These are phyloP conservation scores for Capsicum pubescens DNA, from an alignment of 257 asterid species.

Conservation along the genomic window DNA sequence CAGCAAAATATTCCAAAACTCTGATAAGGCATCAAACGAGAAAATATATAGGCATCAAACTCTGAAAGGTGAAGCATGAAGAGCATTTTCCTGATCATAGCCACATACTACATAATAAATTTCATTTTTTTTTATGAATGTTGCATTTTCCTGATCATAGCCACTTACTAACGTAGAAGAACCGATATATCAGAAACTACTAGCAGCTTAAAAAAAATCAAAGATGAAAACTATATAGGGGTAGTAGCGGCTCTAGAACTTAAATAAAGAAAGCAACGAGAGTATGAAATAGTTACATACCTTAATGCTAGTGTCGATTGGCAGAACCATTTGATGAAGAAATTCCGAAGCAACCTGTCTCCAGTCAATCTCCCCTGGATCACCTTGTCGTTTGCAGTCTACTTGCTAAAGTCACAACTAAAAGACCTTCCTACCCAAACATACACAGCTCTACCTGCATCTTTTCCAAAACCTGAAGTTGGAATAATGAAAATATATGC, in stretches of 20 bases:
- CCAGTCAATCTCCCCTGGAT: conserved; percentile 45
- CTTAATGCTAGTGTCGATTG: conserved; percentile 47
- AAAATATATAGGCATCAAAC: too few relatives aligned
- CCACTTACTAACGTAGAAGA: conserved; percentile 6
- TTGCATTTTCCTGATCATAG: too few relatives aligned
- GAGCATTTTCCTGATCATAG: too few relatives aligned
- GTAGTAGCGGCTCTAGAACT: neutral
- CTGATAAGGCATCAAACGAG: neutral
- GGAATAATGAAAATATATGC: conserved; percentile 45
- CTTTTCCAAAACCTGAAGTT: conserved; percentile 34
- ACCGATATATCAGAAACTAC: neutral
- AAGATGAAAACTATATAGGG: neutral
- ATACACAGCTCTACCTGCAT: conserved; percentile 37
- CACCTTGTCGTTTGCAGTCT: conserved; percentile 31
- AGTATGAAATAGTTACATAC: conserved; percentile 33
- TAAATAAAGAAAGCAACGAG: neutral
- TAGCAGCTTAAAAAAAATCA: neutral
- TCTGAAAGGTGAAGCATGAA: too few relatives aligned
- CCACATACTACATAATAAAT: too few relatives aligned
- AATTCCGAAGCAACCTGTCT: conserved; percentile 40
- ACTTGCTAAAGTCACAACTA: conserved; percentile 32
- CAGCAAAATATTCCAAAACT: neutral
- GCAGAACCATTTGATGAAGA: conserved; percentile 46
- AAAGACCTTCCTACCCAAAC: conserved; percentile 54
- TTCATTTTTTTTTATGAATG: neutral